A percentile compares a stretch with the other conserved stretches of the same genome.
Conservation (phyloP, 2,329 filamentous ascomycete species). For the Graphium sp. region DNA sequence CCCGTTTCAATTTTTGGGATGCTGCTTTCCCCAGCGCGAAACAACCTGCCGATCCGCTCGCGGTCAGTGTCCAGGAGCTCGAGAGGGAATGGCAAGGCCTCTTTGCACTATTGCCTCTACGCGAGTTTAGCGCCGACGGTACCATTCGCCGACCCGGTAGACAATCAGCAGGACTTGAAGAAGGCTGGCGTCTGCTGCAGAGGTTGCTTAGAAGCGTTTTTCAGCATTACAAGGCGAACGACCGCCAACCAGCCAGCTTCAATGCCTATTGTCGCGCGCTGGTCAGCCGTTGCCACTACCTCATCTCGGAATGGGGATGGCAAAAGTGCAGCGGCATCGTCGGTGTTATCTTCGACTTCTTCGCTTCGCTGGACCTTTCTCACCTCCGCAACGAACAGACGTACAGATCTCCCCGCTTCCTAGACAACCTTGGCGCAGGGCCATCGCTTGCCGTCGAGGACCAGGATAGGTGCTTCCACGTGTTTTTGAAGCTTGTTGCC, state of each 20-base stretch:
- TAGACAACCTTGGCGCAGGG: conserved; percentile 31
- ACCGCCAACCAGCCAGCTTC: conserved; percentile 40
- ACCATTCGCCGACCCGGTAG: too few species aligned
- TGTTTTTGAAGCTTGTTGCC: conserved; percentile 48
- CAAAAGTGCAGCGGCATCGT: conserved; percentile 36
- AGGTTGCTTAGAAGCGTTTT: conserved; percentile 39
- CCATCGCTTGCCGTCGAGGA: conserved; percentile 31
- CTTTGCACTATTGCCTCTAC: conserved; percentile 43
- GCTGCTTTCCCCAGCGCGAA: conserved; percentile 24
- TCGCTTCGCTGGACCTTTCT: conserved; percentile 41
- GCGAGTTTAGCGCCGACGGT: conserved; percentile 40
- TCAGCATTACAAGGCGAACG: conserved; percentile 36
- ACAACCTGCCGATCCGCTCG: conserved; percentile 13
- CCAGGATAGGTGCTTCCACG: conserved; percentile 47
- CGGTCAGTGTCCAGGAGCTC: conserved; percentile 20
- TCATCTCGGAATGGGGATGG: conserved; percentile 52
- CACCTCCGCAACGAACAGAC: conserved; percentile 50
- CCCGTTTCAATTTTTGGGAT: conserved; percentile 43
- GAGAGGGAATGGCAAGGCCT: conserved; percentile 41
- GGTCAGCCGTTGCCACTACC: conserved; percentile 42
- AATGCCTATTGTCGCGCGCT: conserved; percentile 47
- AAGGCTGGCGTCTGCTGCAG: conserved; percentile 46
- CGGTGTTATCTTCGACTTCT: conserved; percentile 50
- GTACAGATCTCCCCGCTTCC: conserved; percentile 41
- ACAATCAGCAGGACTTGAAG: too few species aligned